Conservation (phyloP, 495 filamentous ascomycete species). For the Sporormia fimetaria region DNA sequence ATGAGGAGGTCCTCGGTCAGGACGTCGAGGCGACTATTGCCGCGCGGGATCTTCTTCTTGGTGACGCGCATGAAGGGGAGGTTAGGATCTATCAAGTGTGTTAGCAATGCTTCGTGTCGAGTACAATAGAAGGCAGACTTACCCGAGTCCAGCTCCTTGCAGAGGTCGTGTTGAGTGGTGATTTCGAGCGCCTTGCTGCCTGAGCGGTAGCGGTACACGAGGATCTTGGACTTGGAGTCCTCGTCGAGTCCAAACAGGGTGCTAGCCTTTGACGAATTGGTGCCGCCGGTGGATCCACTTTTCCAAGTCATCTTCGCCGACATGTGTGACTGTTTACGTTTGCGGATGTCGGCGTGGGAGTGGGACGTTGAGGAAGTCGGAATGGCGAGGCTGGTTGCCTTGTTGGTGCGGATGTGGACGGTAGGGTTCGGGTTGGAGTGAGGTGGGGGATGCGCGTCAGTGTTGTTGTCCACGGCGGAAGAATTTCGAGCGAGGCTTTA, state of each 20-base stretch:
- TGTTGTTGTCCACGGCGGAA: too few species aligned
- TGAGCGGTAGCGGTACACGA: constrained; percentile 30
- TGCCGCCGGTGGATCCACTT: constrained; percentile 25
- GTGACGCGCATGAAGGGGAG: constrained; percentile 27
- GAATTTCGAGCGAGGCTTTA: too few species aligned
- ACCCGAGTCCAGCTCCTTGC: constrained; percentile 29
- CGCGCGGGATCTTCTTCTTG: constrained; percentile 30
- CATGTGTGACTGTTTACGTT: not conserved
- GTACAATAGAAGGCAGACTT: constrained; percentile 13
- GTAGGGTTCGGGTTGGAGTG: too few species aligned
- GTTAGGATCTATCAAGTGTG: constrained; percentile 24
- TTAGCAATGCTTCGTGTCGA: constrained; percentile 8
- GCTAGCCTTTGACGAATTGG: constrained; percentile 14
- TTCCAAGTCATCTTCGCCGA: constrained; percentile 17
- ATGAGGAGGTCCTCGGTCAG: constrained; percentile 31
- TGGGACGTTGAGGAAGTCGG: constrained; percentile 11
- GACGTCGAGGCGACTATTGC: constrained; percentile 30
- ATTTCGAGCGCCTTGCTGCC: constrained; percentile 24
- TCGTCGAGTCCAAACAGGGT: constrained; percentile 28
- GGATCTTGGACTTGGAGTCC: constrained; percentile 25
- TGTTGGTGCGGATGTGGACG: too few species aligned
- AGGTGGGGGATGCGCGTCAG: too few species aligned
- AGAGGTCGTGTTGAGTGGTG: constrained; percentile 29
- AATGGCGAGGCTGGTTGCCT: too few species aligned
- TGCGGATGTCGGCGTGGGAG: constrained; percentile 8